A percentile compares a stretch with the other conserved stretches of the same genome.
These are phyloP conservation scores for Elsinoe arachidis DNA, from an alignment of 2,329 filamentous ascomycete genomes.

Conservation along the genomic window DNA sequence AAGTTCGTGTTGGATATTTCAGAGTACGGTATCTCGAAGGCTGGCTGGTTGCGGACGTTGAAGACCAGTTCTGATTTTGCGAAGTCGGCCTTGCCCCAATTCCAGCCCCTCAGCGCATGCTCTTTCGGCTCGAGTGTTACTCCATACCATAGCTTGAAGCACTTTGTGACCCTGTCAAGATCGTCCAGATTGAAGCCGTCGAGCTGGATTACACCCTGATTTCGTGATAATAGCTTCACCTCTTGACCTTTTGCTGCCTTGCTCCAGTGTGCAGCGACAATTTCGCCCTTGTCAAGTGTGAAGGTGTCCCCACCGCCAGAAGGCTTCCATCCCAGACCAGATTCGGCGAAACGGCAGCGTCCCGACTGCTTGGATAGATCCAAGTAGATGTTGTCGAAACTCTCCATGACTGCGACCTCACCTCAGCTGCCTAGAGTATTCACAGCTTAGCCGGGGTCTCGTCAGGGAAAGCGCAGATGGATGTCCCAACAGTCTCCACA, in stretches of 20 bases:
- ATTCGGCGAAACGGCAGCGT: slow-evolving; percentile 91
- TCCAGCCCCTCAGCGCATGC: slow-evolving; percentile 93
- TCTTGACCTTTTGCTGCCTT: slow-evolving; percentile 86
- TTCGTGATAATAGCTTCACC: slow-evolving; percentile 80
- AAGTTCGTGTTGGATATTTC: slow-evolving; percentile 97
- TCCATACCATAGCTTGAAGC: slow-evolving; percentile 98
- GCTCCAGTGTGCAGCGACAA: slow-evolving; percentile 87
- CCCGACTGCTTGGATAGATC: slow-evolving; percentile 88
- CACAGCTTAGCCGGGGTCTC: neutral
- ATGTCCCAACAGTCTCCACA: neutral
- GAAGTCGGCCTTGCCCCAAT: slow-evolving; percentile 98
- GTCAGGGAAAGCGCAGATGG: neutral
- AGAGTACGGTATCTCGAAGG: slow-evolving; percentile 93
- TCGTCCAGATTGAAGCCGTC: slow-evolving; percentile 89
- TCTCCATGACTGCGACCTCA: slow-evolving; percentile 53
- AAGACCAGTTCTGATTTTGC: slow-evolving; percentile 90
- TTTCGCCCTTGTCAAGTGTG: slow-evolving; percentile 80
- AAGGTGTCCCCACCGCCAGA: slow-evolving; percentile 81
- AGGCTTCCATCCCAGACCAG: slow-evolving; percentile 91
- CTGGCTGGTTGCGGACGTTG: slow-evolving; percentile 92
- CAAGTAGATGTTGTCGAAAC: slow-evolving; percentile 94
- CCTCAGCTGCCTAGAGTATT: neutral
- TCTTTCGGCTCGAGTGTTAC: slow-evolving; percentile 86
- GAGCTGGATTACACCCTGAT: slow-evolving; percentile 78
- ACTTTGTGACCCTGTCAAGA: slow-evolving; percentile 78